Percentiles rank a stretch among this genome's conserved stretches.
Evolutionary conservation across 139 green algal genomes (phyloP).

Genomic region (Edaphochlamys debaryana): DNA sequence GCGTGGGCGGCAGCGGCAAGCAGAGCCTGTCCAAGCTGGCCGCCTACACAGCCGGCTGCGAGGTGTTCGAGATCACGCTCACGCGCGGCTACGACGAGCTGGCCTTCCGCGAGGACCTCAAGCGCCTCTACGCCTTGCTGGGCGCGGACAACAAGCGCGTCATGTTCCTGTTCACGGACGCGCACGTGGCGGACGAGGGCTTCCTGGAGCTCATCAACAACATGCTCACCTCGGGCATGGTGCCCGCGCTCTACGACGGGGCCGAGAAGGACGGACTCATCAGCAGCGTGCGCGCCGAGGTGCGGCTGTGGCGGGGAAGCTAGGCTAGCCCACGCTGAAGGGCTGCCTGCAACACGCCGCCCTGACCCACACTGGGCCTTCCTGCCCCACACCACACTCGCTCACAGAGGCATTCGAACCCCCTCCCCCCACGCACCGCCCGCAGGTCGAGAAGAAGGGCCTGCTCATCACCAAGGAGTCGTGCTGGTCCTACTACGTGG

Average conservation of each 20-base stretch:
- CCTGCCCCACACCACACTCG: not conserved
- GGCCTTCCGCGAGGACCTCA: conserved; percentile 85
- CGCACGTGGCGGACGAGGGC: conserved; percentile 85
- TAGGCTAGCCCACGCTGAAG: too few species aligned
- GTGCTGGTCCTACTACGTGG: conserved; percentile 79
- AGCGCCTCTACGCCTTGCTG: conserved; percentile 83
- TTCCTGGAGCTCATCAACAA: conserved; percentile 94
- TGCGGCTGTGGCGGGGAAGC: not conserved
- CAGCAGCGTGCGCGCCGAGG: conserved; percentile 58
- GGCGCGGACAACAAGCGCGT: conserved; percentile 80
- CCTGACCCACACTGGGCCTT: too few species aligned
- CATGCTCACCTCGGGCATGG: conserved; percentile 89
- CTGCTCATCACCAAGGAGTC: conserved; percentile 75
- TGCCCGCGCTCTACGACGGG: conserved; percentile 88
- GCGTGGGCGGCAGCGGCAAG: conserved; percentile 88
- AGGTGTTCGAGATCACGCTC: conserved; percentile 90
- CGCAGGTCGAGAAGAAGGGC: conserved; percentile 64
- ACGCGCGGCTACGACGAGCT: conserved; percentile 88
- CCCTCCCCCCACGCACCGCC: not conserved
- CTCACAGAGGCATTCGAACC: not conserved
- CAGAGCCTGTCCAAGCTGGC: conserved; percentile 70
- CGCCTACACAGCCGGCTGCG: conserved; percentile 73
- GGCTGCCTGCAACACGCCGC: too few species aligned
- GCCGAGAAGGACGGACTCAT: conserved; percentile 82
- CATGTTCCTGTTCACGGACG: conserved; percentile 90